phyloP scores from a whole-genome alignment of 352 stramenopile genomes.

The Phytophthora multivora region DNA sequence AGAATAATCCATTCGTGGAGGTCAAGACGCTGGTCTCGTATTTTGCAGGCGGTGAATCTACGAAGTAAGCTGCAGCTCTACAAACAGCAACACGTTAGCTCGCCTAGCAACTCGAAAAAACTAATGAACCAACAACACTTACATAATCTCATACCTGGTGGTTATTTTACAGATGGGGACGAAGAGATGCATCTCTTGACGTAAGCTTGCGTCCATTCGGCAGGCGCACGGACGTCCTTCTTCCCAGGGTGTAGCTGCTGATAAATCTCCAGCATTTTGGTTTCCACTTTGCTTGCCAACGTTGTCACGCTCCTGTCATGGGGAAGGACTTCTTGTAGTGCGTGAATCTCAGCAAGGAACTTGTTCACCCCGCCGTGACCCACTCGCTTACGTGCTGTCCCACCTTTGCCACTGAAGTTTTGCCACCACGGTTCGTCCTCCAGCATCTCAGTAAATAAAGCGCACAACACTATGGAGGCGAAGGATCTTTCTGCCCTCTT shows the following conservation, averaged over 20 bases:
- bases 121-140: constrained; percentile 7
- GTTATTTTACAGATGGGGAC: constrained; percentile 10
- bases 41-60: constrained; percentile 29
- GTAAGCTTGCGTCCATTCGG: constrained; percentile 36
- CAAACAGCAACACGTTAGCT: constrained; percentile 2
- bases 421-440: constrained; percentile 72
- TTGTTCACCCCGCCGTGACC: constrained; percentile 70
- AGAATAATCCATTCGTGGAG: constrained; percentile 43
- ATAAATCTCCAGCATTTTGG: constrained; percentile 56
- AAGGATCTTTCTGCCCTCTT: constrained; percentile 31
- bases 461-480: constrained; percentile 52
- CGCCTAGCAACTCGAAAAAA: constrained; percentile 3
- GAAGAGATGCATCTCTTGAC: constrained; percentile 19
- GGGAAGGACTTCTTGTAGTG: constrained; percentile 47
- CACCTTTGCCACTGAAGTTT: constrained; percentile 34
- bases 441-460: constrained; percentile 62
- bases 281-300: constrained; percentile 36
- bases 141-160: not conserved
- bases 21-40: constrained; percentile 45
- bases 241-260: constrained; percentile 61
- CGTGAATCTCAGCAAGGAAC: constrained; percentile 67
- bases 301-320: constrained; percentile 41
- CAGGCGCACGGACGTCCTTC: constrained; percentile 38
- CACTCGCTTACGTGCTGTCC: constrained; percentile 44
- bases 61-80: constrained; percentile 14